Base-by-base conservation (phyloP, 176 grass and related monocot genomes). In the Oryza longistaminata region DNA sequence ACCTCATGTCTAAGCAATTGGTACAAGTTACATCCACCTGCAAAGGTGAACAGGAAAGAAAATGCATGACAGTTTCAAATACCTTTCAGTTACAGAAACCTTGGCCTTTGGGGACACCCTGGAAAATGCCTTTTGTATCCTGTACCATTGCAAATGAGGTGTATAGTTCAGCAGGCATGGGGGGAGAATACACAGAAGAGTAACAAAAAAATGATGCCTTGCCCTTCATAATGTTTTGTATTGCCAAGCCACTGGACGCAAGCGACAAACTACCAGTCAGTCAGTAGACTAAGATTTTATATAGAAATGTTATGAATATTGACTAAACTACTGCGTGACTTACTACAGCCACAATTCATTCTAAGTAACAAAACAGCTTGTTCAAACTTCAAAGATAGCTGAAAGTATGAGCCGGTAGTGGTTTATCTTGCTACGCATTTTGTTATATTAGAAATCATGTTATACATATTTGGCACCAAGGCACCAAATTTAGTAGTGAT, bases 51-150 rank as follows among this genome's bases (percentile, higher is more conserved):
- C 22, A 78, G 17, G 74, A 55, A 55, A 19, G 46, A 6, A 60
- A 50, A 40, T 14, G 37, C 62, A 29, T 64, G 40, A 49, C 37
- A 49, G 43, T 25, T 69, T 21, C 13, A 74, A 9, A 29, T 89
- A 94, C 92, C 92, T 94, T 91, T 89, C 78, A 17, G 27, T 49
- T 75, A 70, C 68, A n/a, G 86, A 52, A 91, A 78, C 15, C 3
- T 79, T 75, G 49, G 81, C 31, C 76, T 65, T 87, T 29, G 76
- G 92, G 66, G 83, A 85, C 7, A 33, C 76, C 76, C 78, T 91
- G n/a, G 83, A 82, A 71, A 74, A 87, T 50, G 84, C 84, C 66
- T 85, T 66, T 14, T 67, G 68, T 85, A 89, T 94, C 84, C 86
- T 94, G 73, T 37, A 93, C 34, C 55, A 87, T 77, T 25, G 79